phyloP scores from a whole-genome alignment of 139 green algal genomes.

The Pleodorina starrii region DNA sequence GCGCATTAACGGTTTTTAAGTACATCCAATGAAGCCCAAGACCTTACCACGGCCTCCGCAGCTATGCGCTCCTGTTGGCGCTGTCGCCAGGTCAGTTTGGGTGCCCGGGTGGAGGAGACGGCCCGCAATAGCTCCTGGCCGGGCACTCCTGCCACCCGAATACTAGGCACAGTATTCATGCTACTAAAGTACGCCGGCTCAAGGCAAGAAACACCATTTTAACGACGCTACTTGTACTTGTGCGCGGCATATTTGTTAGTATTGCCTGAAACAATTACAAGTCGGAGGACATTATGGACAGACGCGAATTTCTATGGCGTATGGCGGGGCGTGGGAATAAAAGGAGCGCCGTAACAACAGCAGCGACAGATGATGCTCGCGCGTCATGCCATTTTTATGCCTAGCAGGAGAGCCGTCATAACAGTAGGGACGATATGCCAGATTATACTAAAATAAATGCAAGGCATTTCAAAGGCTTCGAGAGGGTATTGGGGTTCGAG shows the following conservation, averaged over 20 bases:
- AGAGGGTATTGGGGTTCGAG: too few relatives aligned
- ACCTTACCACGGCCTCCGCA: background rate
- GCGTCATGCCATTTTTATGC: too few relatives aligned
- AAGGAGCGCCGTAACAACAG: too few relatives aligned
- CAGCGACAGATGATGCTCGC: too few relatives aligned
- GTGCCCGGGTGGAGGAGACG: background rate
- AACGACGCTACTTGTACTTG: constrained; percentile 4
- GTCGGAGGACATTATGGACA: background rate
- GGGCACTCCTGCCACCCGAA: background rate
- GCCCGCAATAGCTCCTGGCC: background rate
- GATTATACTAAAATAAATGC: too few relatives aligned
- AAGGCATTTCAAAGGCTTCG: too few relatives aligned
- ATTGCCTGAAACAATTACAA: background rate
- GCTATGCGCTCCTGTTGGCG: background rate
- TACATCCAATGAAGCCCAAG: background rate
- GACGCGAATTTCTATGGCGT: too few relatives aligned
- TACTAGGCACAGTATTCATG: constrained; percentile 5
- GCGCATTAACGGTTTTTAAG: too few relatives aligned
- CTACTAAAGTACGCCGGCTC: background rate
- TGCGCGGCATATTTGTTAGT: background rate
- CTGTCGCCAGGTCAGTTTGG: background rate
- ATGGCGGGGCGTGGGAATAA: too few relatives aligned
- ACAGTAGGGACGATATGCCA: too few relatives aligned
- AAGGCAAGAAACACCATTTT: background rate
- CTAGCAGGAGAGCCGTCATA: too few relatives aligned